Base-by-base conservation (phyloP, 140 eudicot genomes). In the Flaveria floridana region DNA sequence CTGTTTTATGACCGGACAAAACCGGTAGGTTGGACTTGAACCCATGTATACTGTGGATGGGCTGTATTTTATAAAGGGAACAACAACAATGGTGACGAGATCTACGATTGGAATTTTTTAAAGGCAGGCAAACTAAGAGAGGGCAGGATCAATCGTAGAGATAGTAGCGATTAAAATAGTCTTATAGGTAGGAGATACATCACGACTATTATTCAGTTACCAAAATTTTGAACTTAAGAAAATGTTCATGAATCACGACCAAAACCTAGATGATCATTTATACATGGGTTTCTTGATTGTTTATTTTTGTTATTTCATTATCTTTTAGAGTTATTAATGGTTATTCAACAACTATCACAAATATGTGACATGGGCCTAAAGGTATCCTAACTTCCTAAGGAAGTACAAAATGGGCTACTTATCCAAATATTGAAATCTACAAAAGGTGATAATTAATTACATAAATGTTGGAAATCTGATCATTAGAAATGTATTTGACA, bases 171-270 rank as follows among this genome's bases (percentile, higher is more conserved):
- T 34, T 34, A 34, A 34, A 34, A 34, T 34, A 34, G 39, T 34
- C 39, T 1, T 56, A 39, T 7, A 3, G 5, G 53, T 48, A 14
- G 8, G 57, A 72, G 55, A 6, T 16, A 58, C 46, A 21, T 58
- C 16, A 7, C 25, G 47, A 74, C 50, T 58, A 62, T 46, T 62
- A 73, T 42, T 42, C 6, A 44, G 19, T 23, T 18, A 6, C 34
- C 34, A 39, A 39, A 18, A 3, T 30, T 10, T 51, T 14, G 53
- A 20, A 62, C 58, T 5, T 53, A 19, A 34, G 12, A 55, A 34
- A 30, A 41, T n/a, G 71, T 15, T 75, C 53, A 64, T 47, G 72
- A 64, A 18, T 64, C 72, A 63, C 37, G 72, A 63, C 72, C 7
- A 75, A 16, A 26, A 5, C 68, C 18, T 21, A 6, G 55, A 34